A percentile compares a stretch with the other conserved stretches of the same genome.
Evolutionary conservation across 495 filamentous ascomycete species (phyloP).

Genomic region (Mytilinidion resinicola): DNA sequence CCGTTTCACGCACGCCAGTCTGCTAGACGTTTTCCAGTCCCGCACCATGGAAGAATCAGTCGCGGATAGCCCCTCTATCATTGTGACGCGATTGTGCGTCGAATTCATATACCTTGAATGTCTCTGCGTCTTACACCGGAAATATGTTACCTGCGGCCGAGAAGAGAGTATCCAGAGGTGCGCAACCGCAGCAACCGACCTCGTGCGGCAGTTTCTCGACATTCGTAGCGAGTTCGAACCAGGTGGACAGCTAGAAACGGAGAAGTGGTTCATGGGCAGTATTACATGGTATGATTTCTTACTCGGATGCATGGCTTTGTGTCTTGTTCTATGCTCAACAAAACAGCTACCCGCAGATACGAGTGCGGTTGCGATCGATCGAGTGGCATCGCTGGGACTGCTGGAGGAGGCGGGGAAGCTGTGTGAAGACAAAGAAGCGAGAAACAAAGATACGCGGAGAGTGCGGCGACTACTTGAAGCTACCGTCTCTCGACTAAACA

Average conservation of each 20-base stretch:
- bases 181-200: not conserved
- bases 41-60: conserved; percentile 25
- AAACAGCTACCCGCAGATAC: not conserved
- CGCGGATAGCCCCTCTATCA: conserved; percentile 35
- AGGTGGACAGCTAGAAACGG: not conserved
- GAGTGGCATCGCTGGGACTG: not conserved
- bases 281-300: not conserved
- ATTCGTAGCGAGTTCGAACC: not conserved
- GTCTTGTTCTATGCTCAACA: not conserved
- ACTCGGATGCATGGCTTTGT: not conserved
- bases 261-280: not conserved
- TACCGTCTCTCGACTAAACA: not conserved
- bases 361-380: not conserved
- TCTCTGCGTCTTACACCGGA: conserved; percentile 38
- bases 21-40: not conserved
- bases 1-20: not conserved
- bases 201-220: not conserved
- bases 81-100: conserved; percentile 36
- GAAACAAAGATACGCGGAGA: not conserved
- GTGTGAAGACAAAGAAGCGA: not conserved
- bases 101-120: conserved; percentile 36
- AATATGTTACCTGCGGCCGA: conserved; percentile 29
- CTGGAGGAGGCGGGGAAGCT: not conserved
- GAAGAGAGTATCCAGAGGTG: not conserved
- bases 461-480: not conserved